Conservation (phyloP, 1,139 yeast species). For the Pichia sp. region DNA sequence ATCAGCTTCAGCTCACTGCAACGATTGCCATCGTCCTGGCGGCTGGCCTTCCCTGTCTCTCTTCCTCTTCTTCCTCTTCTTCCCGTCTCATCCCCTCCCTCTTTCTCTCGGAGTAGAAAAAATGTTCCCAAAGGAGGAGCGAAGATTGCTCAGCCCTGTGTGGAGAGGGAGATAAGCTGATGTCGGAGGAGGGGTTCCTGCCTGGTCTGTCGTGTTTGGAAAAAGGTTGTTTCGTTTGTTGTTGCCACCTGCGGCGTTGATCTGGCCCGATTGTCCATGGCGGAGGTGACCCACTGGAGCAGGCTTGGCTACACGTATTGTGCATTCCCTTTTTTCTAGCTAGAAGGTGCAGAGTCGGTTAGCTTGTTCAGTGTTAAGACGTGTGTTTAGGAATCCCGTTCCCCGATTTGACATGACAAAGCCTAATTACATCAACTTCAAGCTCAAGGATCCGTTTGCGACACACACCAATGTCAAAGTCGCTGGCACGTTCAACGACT, state of each 20-base stretch:
- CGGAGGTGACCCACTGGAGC: neutral
- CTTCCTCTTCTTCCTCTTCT: too few species aligned
- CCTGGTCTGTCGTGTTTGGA: neutral
- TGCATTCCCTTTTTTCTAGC: neutral
- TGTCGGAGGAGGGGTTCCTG: neutral
- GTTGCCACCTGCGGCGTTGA: neutral
- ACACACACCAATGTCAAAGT: slow-evolving; percentile 13
- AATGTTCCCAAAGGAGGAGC: neutral
- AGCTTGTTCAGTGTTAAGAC: neutral
- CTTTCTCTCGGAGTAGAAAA: neutral
- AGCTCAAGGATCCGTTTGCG: slow-evolving; percentile 9
- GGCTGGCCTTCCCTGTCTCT: neutral
- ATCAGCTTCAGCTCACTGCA: too few species aligned
- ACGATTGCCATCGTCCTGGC: too few species aligned
- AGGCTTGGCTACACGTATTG: neutral
- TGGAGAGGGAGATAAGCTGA: neutral
- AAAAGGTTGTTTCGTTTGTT: neutral
- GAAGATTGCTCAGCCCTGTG: slow-evolving; percentile 3
- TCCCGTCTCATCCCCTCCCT: too few species aligned
- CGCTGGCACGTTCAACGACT: slow-evolving; percentile 22
- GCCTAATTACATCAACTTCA: slow-evolving; percentile 4
- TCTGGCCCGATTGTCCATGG: neutral
- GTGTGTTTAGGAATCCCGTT: too few species aligned
- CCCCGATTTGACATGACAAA: neutral
- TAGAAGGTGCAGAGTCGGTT: neutral